Conservation (phyloP, 805 yeast genomes). For the Pichia kluyveri region DNA sequence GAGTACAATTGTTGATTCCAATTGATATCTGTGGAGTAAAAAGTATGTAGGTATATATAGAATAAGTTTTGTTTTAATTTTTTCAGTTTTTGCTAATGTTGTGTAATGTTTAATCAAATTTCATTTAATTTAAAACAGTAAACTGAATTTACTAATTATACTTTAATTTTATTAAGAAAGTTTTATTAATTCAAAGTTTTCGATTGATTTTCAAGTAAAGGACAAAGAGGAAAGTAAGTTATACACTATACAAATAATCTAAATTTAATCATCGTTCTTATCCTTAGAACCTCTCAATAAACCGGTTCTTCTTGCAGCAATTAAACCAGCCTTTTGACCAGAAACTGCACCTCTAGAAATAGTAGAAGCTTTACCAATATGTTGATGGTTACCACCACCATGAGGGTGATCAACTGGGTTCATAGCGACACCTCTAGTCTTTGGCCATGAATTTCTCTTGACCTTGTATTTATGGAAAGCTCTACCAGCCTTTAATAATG, state of each 20-base stretch:
- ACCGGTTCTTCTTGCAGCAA: conserved; percentile 99
- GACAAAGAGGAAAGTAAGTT: conserved; percentile 6
- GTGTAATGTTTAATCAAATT: background rate
- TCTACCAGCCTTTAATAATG: conserved; percentile 99
- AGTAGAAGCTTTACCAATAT: conserved; percentile 99
- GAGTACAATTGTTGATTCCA: background rate
- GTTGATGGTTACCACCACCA: conserved; percentile 99
- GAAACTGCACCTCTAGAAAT: conserved; percentile 99
- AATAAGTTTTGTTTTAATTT: background rate
- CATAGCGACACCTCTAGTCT: conserved; percentile 99
- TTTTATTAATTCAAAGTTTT: background rate
- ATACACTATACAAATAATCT: conserved; percentile 8
- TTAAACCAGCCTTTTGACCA: conserved; percentile 99
- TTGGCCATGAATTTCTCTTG: conserved; percentile 99
- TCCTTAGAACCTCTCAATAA: conserved; percentile 98
- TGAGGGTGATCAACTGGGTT: conserved; percentile 99
- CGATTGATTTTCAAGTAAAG: conserved; percentile 8
- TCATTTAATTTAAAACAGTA: background rate
- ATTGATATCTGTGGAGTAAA: too few relatives aligned
- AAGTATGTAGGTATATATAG: background rate
- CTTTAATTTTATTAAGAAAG: background rate
- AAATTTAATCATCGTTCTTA: conserved; percentile 26
- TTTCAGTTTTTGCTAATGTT: background rate
- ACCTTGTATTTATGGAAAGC: conserved; percentile 99
- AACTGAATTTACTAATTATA: too few relatives aligned